Conservation (phyloP, 208 protist species). For the Leishmania arabica region DNA sequence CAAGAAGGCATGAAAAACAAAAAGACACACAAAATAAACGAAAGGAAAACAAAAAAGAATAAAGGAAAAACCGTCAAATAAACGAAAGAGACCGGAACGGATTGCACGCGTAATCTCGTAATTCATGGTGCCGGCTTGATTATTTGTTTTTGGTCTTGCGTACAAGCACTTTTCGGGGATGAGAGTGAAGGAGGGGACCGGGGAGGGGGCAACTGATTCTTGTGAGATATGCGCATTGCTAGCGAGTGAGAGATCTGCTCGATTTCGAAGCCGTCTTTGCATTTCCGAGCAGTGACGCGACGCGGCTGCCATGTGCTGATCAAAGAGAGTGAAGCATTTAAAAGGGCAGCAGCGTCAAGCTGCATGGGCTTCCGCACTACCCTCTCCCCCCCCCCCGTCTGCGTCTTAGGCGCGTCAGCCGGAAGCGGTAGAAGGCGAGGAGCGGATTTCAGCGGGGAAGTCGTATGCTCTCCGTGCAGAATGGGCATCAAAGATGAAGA, state of each 20-base stretch:
- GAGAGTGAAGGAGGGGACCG: background rate
- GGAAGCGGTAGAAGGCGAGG: background rate
- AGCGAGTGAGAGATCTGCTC: no score
- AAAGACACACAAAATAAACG: background rate
- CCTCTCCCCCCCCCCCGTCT: background rate
- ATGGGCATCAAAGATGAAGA: background rate
- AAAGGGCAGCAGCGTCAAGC: background rate
- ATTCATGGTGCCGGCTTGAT: no score
- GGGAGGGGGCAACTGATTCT: background rate
- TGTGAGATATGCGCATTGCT: background rate
- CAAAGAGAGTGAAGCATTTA: background rate
- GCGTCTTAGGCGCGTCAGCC: background rate
- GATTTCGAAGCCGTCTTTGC: background rate
- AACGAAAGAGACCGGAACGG: no score
- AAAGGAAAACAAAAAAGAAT: background rate
- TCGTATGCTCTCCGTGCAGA: background rate
- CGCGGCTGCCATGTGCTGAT: background rate
- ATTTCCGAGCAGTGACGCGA: background rate
- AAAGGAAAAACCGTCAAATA: no score
- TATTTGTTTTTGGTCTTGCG: background rate
- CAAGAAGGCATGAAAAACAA: background rate
- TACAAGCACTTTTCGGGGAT: background rate
- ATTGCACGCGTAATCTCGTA: no score
- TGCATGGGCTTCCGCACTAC: background rate
- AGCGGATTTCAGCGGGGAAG: background rate